A percentile compares a stretch with the other conserved stretches of the same genome.
phyloP scores from a whole-genome alignment of 1,284 basidiomycete species.

The Ganoderma lucidum region DNA sequence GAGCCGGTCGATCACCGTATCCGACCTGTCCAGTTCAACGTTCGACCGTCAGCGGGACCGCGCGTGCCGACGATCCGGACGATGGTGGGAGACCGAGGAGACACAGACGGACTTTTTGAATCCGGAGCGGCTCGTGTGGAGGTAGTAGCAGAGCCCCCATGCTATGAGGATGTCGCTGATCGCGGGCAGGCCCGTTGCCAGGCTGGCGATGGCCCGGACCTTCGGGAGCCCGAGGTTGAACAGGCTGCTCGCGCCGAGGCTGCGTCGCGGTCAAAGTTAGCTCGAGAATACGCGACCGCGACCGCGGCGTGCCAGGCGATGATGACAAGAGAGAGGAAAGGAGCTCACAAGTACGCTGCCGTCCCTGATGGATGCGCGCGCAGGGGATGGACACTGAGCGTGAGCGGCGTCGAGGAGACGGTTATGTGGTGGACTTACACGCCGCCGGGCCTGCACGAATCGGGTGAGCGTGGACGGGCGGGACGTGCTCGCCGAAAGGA shows the following conservation, averaged over 20 bases:
- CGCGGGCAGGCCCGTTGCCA: neutral
- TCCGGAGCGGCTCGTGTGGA: constrained; percentile 9
- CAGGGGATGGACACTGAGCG: neutral
- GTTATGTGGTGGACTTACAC: neutral
- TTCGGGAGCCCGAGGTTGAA: neutral
- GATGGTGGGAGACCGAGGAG: too few species aligned
- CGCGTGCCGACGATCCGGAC: too few species aligned
- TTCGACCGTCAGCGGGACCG: too few species aligned
- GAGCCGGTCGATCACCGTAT: constrained; percentile 9
- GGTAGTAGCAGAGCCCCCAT: constrained; percentile 14
- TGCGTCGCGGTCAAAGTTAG: neutral
- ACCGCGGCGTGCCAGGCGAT: too few species aligned
- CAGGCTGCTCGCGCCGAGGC: neutral
- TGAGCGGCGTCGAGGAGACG: neutral
- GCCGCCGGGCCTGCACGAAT: neutral
- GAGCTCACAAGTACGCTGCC: neutral
- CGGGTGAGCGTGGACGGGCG: neutral
- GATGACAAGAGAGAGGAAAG: neutral
- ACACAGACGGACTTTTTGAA: neutral
- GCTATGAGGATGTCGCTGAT: constrained; percentile 13
- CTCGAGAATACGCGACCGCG: neutral
- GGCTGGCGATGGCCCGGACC: neutral
- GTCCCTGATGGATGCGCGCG: neutral
- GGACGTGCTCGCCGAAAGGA: neutral
- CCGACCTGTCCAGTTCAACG: neutral